Conservation (phyloP, 805 yeast species). For the Peterozyma toletana region DNA sequence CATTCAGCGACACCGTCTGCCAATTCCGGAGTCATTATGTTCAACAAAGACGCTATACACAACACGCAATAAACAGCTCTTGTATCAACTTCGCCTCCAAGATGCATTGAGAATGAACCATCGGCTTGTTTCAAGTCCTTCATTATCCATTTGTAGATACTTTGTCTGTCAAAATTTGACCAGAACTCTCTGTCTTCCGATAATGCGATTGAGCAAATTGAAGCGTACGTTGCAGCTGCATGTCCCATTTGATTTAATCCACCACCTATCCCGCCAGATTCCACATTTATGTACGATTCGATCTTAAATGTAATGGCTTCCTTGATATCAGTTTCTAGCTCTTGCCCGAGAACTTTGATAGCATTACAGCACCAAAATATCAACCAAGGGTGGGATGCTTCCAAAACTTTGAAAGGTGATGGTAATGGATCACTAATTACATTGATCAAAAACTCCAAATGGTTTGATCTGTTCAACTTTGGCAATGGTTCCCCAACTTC, state of each 20-base stretch:
- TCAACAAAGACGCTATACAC: constrained; percentile 60
- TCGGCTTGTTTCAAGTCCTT: constrained; percentile 47
- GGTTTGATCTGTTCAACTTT: constrained; percentile 23
- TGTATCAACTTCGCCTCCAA: constrained; percentile 77
- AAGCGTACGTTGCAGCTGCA: constrained; percentile 79
- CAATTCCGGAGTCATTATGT: constrained; percentile 57
- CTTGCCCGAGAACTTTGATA: constrained; percentile 31
- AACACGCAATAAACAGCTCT: constrained; percentile 85
- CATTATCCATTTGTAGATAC: constrained; percentile 59
- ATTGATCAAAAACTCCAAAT: constrained; percentile 34
- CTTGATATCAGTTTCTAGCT: constrained; percentile 17
- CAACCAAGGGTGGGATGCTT: constrained; percentile 92
- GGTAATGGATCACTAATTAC: constrained; percentile 42
- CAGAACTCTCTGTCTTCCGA: constrained; percentile 34
- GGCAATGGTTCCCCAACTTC: constrained; percentile 24
- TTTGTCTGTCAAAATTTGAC: constrained; percentile 34
- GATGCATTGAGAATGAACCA: constrained; percentile 75
- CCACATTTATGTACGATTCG: constrained; percentile 18
- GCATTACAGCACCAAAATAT: constrained; percentile 76
- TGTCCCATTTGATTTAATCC: constrained; percentile 81
- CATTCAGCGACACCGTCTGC: constrained; percentile 46
- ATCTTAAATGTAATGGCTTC: constrained; percentile 22
- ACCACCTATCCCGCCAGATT: constrained; percentile 75
- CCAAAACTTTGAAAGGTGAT: constrained; percentile 44
- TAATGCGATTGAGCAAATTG: constrained; percentile 52